These are phyloP conservation scores for Cetraspora pellucida DNA, from an alignment of 192 early-diverging fungal species.

Conservation along the genomic window DNA sequence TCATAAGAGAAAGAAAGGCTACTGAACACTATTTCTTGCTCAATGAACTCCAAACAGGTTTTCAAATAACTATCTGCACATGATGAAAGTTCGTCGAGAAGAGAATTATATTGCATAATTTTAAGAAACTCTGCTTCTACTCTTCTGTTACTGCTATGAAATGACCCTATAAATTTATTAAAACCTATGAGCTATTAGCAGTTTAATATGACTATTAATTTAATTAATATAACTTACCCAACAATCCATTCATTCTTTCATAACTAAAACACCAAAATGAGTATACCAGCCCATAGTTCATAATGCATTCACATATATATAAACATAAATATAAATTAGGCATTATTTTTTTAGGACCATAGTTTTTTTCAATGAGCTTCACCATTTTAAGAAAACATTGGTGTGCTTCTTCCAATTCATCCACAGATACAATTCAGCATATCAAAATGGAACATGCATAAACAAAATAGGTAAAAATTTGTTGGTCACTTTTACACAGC, in stretches of 20 bases:
- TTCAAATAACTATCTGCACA: not conserved
- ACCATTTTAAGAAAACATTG: not conserved
- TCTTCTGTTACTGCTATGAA: no score
- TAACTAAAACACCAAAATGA: not conserved
- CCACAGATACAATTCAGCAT: not conserved
- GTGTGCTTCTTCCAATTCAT: not conserved
- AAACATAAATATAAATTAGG: not conserved
- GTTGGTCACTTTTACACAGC: not conserved
- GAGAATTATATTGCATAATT: not conserved
- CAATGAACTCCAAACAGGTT: not conserved
- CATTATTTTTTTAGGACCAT: not conserved
- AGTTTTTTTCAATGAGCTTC: not conserved
- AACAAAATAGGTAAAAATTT: not conserved
- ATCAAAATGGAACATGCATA: not conserved
- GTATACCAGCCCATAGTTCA: not conserved
- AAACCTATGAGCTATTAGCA: no score
- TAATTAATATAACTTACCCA: not conserved
- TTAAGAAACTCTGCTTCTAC: no score
- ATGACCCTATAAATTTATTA: no score
- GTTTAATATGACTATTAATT: no score
- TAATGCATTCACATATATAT: not conserved
- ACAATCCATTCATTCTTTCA: not conserved
- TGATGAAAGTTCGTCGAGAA: not conserved
- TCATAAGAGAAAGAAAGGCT: not conserved
- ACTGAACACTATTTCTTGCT: not conserved